Percentiles rank a stretch among this genome's conserved stretches.
These are phyloP conservation scores for Wickerhamiella domercqiae DNA, from an alignment of 805 yeast species.

Conservation along the genomic window DNA sequence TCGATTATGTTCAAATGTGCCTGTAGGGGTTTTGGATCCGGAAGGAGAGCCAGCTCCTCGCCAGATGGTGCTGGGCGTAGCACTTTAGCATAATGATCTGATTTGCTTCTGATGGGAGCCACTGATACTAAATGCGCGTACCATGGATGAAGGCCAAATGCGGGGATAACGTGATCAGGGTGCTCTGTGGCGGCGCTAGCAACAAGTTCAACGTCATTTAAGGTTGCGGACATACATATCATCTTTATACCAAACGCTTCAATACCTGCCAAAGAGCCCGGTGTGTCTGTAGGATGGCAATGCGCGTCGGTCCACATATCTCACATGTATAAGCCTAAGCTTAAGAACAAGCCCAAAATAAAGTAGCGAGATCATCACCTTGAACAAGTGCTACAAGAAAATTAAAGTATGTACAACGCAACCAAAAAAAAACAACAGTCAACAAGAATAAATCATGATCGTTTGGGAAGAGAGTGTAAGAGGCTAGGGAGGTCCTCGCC, in stretches of 20 bases:
- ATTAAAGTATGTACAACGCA: too few relatives aligned
- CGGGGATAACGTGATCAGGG: conserved; percentile 23
- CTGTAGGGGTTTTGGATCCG: conserved; percentile 40
- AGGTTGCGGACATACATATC: conserved; percentile 25
- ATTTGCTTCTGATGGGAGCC: conserved; percentile 19
- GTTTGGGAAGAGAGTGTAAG: not conserved
- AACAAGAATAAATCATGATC: too few relatives aligned
- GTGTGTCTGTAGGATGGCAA: conserved; percentile 27
- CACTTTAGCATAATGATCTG: conserved; percentile 41
- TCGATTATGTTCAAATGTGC: conserved; percentile 25
- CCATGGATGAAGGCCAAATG: conserved; percentile 80
- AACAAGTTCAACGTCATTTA: conserved; percentile 24
- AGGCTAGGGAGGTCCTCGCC: conserved; percentile 17
- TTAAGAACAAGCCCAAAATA: not conserved
- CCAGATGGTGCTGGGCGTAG: conserved; percentile 28
- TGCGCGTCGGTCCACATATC: conserved; percentile 25
- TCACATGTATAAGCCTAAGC: not conserved
- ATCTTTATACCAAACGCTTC: conserved; percentile 14
- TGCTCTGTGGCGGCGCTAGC: conserved; percentile 16
- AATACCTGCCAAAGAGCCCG: conserved; percentile 13
- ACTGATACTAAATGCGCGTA: conserved; percentile 43
- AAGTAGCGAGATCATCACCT: not conserved
- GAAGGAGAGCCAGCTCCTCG: conserved; percentile 34
- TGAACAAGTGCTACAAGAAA: too few relatives aligned
- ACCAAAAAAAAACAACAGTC: too few relatives aligned